These are phyloP conservation scores for Rhexocercosporidium sp. DNA, from an alignment of 2,329 filamentous ascomycete genomes.

Conservation along the genomic window DNA sequence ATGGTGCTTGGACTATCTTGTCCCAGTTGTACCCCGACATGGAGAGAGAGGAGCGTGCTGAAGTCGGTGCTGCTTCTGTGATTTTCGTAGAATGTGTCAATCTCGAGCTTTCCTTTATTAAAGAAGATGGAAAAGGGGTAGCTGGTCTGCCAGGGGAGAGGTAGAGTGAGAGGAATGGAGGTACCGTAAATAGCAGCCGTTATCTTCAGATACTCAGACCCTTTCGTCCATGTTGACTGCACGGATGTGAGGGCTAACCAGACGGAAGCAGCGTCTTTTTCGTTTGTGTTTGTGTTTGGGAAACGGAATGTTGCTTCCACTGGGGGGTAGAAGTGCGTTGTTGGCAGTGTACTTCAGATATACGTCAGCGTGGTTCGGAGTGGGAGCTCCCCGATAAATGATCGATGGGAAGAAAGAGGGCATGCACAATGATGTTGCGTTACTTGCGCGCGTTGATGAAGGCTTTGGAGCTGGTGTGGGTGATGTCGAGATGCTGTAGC, in stretches of 20 bases:
- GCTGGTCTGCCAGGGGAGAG: background rate
- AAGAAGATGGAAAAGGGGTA: background rate
- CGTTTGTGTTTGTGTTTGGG: background rate
- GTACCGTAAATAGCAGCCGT: constrained; percentile 9
- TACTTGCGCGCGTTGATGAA: background rate
- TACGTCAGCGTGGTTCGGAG: no score
- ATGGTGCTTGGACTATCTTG: constrained; percentile 8
- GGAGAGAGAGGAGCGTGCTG: background rate
- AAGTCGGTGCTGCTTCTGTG: constrained; percentile 2
- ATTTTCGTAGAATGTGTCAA: background rate
- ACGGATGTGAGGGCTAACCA: background rate
- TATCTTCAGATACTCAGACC: constrained; percentile 1
- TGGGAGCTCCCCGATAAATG: no score
- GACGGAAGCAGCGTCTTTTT: background rate
- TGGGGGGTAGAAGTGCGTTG: background rate
- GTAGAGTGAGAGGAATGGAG: background rate
- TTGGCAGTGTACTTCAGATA: background rate
- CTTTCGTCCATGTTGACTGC: constrained; percentile 12
- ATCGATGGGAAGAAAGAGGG: background rate
- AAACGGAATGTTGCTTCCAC: background rate
- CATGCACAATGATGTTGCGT: background rate
- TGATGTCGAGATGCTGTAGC: background rate
- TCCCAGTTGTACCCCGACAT: constrained; percentile 8
- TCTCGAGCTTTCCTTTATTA: no score
- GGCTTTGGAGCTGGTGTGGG: background rate